Percentiles rank a stretch among this genome's conserved stretches.
phyloP scores from a whole-genome alignment of 192 early-diverging fungal species.

The Mortierella alpina region DNA sequence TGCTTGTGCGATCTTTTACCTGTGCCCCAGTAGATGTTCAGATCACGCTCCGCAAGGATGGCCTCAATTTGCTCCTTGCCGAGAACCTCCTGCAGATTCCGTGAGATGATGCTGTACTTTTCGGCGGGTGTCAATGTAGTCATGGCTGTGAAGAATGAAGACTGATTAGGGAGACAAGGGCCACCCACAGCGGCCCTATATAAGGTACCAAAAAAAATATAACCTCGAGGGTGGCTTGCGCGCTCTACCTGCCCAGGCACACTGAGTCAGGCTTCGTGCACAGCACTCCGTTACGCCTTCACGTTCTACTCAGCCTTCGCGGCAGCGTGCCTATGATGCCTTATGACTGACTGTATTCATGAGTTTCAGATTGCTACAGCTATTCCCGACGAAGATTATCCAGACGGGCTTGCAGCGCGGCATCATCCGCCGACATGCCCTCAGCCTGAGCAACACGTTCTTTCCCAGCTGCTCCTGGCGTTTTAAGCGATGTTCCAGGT shows the following conservation, averaged over 20 bases:
- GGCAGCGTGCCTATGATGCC: too few relatives aligned
- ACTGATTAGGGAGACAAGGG: not conserved
- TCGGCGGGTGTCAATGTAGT: constrained; percentile 62
- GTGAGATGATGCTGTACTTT: constrained; percentile 87
- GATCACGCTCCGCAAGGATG: constrained; percentile 86
- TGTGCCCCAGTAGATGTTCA: constrained; percentile 98
- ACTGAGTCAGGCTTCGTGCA: too few relatives aligned
- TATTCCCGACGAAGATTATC: constrained; percentile 91
- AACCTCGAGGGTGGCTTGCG: not conserved
- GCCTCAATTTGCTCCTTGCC: constrained; percentile 89
- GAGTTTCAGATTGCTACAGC: not conserved
- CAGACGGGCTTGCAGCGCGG: constrained; percentile 88
- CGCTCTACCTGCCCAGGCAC: too few relatives aligned
- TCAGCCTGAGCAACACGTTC: constrained; percentile 67
- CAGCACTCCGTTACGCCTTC: too few relatives aligned
- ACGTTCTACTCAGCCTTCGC: too few relatives aligned
- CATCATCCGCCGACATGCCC: constrained; percentile 72
- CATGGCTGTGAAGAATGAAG: constrained; percentile 18
- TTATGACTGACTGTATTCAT: too few relatives aligned
- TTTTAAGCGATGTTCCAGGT: constrained; percentile 57
- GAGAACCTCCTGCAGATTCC: constrained; percentile 94
- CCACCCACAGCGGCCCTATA: not conserved
- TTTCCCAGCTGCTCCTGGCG: constrained; percentile 39
- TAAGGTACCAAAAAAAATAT: not conserved
- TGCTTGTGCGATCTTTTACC: constrained; percentile 13